Evolutionary conservation across 257 asterid species (phyloP), one percentile per base, ranked within the genome.

Genomic region (Leptodermis oblonga): DNA sequence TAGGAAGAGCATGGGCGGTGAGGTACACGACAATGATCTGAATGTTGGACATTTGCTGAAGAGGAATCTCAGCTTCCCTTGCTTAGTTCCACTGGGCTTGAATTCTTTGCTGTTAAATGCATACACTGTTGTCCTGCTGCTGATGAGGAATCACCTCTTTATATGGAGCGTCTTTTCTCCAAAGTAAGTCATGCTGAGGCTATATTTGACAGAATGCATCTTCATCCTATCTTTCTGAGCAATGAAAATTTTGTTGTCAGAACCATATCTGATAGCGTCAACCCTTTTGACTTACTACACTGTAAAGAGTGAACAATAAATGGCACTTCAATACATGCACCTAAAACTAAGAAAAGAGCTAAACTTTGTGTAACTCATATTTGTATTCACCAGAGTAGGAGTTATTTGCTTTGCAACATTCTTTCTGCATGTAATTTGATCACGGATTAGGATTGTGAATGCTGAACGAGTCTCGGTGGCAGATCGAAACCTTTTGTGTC

Each of bases 111-210:
- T 92, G 56, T 86, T 92, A 75, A 74, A 86, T 3, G 88, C 95
- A 0, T 90, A 90, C 79, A 90, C 96, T 20, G 53, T 79, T 52
- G 75, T 88, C 3, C 74, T 92, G 88, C 83, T 92, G 49, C 79
- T 86, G 53, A 92, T 90, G 98, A 80, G 95, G 86, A 87, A 86
- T 76, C 98, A 92, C 77, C 85, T 90, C 45, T 92, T 92, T 33
- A 85, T 92, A 58, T 92, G 98, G 98, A 92, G 98, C 17, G 98
- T 92, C 76, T 92, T 90, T 72, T 90, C 98, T 60, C 98, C 98
- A 5, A 92, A 92, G 98, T 92, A 85, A 88, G 95, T 74, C 59
- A 33, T 39, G 14, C 53, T 60, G 5, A 54, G 9, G 13, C 37
- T 26, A 34, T 36, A 49, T 51, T 31, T 37, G 5, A 22, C 14